These are phyloP conservation scores for Boletus sp. DNA, from an alignment of 1,284 basidiomycete species.

Conservation along the genomic window DNA sequence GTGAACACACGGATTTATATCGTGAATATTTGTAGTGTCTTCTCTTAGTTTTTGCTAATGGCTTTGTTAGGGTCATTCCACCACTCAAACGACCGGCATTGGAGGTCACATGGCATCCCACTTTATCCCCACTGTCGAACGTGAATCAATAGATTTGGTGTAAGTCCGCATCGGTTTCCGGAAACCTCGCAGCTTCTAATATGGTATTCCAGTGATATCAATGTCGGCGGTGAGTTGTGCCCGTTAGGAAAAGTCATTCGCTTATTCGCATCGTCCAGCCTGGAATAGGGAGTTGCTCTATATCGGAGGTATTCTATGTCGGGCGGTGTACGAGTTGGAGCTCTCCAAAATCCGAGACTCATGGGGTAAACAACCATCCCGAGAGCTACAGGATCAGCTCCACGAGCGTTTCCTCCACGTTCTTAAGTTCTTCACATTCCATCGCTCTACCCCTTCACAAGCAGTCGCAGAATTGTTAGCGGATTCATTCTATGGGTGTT, in stretches of 20 bases:
- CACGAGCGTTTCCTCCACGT: neutral
- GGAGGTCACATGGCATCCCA: conserved; percentile 12
- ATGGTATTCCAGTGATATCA: neutral
- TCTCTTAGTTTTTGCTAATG: neutral
- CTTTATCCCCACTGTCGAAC: conserved; percentile 13
- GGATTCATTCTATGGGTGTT: conserved; percentile 7
- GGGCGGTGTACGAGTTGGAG: conserved; percentile 5
- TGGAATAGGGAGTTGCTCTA: conserved; percentile 12
- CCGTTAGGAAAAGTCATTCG: neutral
- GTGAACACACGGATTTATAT: neutral
- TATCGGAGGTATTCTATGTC: conserved; percentile 8
- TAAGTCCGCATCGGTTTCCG: neutral
- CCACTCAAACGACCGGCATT: conserved; percentile 8
- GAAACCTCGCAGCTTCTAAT: neutral
- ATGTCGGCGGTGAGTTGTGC: neutral
- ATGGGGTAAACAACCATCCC: neutral
- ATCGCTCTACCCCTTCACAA: neutral
- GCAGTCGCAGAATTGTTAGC: neutral
- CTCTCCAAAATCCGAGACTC: neutral
- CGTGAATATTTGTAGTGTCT: neutral
- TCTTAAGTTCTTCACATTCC: conserved; percentile 11
- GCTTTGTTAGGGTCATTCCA: conserved; percentile 8
- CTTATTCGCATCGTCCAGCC: neutral
- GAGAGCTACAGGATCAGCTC: neutral
- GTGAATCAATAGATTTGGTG: conserved; percentile 8